These are phyloP conservation scores for Mycena belliarum DNA, from an alignment of 768 basidiomycete species.

Conservation along the genomic window DNA sequence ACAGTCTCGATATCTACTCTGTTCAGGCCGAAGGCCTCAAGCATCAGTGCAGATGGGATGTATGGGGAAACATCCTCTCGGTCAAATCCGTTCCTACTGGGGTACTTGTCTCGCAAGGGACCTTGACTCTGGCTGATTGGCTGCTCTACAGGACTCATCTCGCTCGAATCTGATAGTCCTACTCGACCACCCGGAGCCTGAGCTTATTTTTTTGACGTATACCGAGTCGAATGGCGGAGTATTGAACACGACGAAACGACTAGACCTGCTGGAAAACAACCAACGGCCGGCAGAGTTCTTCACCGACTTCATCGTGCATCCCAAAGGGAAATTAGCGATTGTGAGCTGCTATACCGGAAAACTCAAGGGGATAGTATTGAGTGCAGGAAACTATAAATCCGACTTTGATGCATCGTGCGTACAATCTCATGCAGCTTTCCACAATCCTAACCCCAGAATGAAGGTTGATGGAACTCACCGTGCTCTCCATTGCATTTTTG, in stretches of 20 bases:
- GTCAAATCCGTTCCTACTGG: constrained; percentile 55
- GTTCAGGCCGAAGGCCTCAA: constrained; percentile 60
- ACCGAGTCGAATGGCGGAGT: constrained; percentile 36
- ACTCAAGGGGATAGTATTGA: constrained; percentile 62
- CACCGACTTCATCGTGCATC: constrained; percentile 67
- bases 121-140: constrained; percentile 4
- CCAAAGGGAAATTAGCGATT: constrained; percentile 58
- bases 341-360: constrained; percentile 71
- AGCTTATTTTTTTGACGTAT: constrained; percentile 65
- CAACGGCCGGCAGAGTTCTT: constrained; percentile 71
- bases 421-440: too few relatives aligned
- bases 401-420: constrained; percentile 70
- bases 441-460: too few relatives aligned
- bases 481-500: constrained; percentile 69
- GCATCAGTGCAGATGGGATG: constrained; percentile 57
- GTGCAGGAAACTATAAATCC: constrained; percentile 51
- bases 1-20: constrained; percentile 69
- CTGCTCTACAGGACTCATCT: constrained; percentile 30
- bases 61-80: constrained; percentile 68
- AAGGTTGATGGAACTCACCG: constrained; percentile 27
- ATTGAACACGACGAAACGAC: constrained; percentile 43
- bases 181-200: constrained; percentile 76
- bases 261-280: constrained; percentile 56
- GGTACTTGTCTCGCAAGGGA: constrained; percentile 34
- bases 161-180: constrained; percentile 62